Evolutionary conservation across 2,329 filamentous ascomycete species (phyloP).

Genomic region (Blastomyces emzantsi): DNA sequence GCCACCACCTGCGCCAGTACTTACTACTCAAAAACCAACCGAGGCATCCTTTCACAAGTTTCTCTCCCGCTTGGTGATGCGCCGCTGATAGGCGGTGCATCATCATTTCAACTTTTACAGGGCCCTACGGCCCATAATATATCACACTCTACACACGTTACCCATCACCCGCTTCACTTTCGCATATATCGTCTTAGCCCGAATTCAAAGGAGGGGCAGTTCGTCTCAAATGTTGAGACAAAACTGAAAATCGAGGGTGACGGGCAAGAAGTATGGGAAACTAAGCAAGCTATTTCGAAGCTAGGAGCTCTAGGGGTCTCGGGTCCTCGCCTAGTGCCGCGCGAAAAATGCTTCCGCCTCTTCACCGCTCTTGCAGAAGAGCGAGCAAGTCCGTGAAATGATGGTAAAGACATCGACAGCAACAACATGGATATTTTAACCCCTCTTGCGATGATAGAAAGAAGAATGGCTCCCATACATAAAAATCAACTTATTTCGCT

Average conservation of each 20-base stretch:
- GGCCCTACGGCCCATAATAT: neutral
- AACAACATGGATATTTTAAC: neutral
- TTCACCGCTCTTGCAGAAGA: neutral
- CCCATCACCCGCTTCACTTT: neutral
- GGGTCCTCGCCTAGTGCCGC: neutral
- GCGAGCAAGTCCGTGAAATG: neutral
- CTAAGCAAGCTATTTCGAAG: neutral
- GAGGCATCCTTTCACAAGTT: too few relatives aligned
- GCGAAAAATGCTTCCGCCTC: neutral
- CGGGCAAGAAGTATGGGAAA: neutral
- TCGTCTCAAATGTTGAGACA: too few relatives aligned
- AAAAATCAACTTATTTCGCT: neutral
- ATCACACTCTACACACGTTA: neutral
- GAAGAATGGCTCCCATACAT: neutral
- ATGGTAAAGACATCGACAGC: neutral
- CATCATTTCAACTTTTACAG: neutral
- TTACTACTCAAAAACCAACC: too few relatives aligned
- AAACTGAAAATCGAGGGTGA: neutral
- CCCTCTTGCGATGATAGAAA: neutral
- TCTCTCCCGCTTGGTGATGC: too few relatives aligned
- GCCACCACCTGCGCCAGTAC: neutral
- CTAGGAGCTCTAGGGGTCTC: neutral
- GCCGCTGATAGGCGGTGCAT: neutral
- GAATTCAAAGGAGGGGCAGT: neutral
- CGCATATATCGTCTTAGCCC: neutral